Percentiles rank a stretch among this genome's conserved stretches.
phyloP scores from a whole-genome alignment of 352 stramenopile species.

The Phytophthora colocasiae region DNA sequence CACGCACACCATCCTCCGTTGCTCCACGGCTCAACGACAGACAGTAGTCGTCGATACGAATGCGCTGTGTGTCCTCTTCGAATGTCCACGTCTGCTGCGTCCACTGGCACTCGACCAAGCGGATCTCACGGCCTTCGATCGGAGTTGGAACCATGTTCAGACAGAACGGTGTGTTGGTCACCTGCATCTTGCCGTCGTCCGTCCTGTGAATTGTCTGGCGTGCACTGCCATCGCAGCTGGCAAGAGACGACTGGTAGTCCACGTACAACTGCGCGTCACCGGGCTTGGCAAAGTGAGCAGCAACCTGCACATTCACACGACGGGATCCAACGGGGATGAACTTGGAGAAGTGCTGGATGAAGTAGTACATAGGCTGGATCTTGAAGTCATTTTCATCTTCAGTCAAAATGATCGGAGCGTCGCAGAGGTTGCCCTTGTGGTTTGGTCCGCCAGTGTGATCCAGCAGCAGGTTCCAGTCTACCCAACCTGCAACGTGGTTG shows the following conservation, averaged over 20 bases:
- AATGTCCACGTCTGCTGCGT: slow-evolving; percentile 73
- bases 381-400: slow-evolving; percentile 61
- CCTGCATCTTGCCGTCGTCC: slow-evolving; percentile 69
- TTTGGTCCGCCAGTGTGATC: slow-evolving; percentile 91
- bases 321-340: slow-evolving; percentile 76
- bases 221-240: slow-evolving; percentile 64
- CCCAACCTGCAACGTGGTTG: slow-evolving; percentile 86
- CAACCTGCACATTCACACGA: slow-evolving; percentile 57
- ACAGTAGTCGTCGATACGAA: slow-evolving; percentile 63
- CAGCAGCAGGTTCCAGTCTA: slow-evolving; percentile 93
- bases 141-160: slow-evolving; percentile 47
- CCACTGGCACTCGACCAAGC: slow-evolving; percentile 69
- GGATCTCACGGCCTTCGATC: slow-evolving; percentile 62
- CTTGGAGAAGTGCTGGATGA: slow-evolving; percentile 89
- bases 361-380: slow-evolving; percentile 90
- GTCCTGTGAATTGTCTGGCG: slow-evolving; percentile 66
- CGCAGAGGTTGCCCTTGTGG: slow-evolving; percentile 83
- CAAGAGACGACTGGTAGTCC: slow-evolving; percentile 57
- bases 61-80: slow-evolving; percentile 36
- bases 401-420: slow-evolving; percentile 82
- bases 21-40: slow-evolving; percentile 68
- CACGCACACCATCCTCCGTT: slow-evolving; percentile 45
- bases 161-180: slow-evolving; percentile 62
- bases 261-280: slow-evolving; percentile 61
- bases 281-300: slow-evolving; percentile 55